phyloP scores from a whole-genome alignment of 371 early-diverging fungal species.

The Lichtheimia corymbifera region DNA sequence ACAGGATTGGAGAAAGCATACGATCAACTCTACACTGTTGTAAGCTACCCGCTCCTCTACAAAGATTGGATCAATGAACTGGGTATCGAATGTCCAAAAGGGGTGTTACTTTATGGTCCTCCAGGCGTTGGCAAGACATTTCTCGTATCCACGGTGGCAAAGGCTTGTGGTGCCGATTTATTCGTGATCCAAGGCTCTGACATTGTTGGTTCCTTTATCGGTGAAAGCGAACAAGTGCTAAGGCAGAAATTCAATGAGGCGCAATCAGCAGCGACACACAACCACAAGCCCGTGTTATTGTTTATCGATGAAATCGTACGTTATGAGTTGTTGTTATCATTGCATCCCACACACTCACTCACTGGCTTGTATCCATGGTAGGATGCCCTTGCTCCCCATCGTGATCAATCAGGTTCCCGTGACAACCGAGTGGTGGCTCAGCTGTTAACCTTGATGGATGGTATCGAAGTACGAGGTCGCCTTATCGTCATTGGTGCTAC shows the following conservation, averaged over 20 bases:
- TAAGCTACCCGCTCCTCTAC: conserved; percentile 79
- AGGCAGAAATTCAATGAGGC: conserved; percentile 87
- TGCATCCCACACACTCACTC: neutral
- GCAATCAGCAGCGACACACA: conserved; percentile 37
- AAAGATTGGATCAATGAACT: conserved; percentile 63
- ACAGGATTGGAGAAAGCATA: conserved; percentile 49
- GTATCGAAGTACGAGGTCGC: conserved; percentile 64
- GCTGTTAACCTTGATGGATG: conserved; percentile 98
- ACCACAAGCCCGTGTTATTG: conserved; percentile 72
- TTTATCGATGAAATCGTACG: conserved; percentile 98
- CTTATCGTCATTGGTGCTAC: conserved; percentile 97
- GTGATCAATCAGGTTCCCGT: conserved; percentile 76
- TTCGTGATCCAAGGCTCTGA: conserved; percentile 85
- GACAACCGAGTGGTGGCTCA: conserved; percentile 96
- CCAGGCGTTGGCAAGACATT: conserved; percentile 97
- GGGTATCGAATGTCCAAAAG: conserved; percentile 83
- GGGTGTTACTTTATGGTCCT: conserved; percentile 89
- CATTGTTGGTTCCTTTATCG: conserved; percentile 86
- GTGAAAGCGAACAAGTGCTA: conserved; percentile 93
- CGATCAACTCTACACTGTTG: conserved; percentile 71
- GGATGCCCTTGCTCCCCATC: conserved; percentile 93
- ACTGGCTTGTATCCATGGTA: conserved; percentile 18
- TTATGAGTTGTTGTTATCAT: neutral
- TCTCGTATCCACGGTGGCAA: conserved; percentile 71
- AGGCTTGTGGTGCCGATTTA: conserved; percentile 62